phyloP scores from a whole-genome alignment of 2,329 filamentous ascomycete species.

The Fusarium begoniae region DNA sequence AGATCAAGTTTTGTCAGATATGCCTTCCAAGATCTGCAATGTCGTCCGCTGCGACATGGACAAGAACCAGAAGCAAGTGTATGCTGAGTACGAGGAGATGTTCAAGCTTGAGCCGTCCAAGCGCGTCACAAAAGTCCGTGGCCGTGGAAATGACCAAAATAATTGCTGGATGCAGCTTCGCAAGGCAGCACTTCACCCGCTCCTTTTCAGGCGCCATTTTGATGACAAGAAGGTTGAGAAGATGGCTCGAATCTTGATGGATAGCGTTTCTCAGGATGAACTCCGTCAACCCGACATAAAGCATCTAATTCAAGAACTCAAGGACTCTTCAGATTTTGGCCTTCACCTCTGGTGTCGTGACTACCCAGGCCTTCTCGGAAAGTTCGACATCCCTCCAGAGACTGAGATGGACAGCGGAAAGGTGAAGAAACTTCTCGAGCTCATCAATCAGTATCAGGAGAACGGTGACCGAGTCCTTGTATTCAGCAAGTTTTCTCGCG shows the following conservation, averaged over 20 bases:
- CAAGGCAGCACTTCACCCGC: constrained; percentile 90
- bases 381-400: constrained; percentile 62
- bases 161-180: constrained; percentile 90
- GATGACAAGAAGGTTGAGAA: constrained; percentile 76
- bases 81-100: constrained; percentile 70
- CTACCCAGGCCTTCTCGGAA: constrained; percentile 60
- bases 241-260: constrained; percentile 81
- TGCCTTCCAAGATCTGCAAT: constrained; percentile 81
- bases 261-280: constrained; percentile 67
- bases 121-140: constrained; percentile 58
- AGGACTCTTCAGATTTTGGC: constrained; percentile 69
- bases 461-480: constrained; percentile 89
- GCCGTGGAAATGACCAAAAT: constrained; percentile 63
- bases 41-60: constrained; percentile 87
- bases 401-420: constrained; percentile 78
- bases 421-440: constrained; percentile 78
- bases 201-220: constrained; percentile 86
- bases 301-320: constrained; percentile 65
- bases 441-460: constrained; percentile 76
- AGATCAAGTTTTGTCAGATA: constrained; percentile 84
- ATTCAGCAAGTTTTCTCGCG: constrained; percentile 92
- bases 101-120: constrained; percentile 70
- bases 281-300: constrained; percentile 61
- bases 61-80: constrained; percentile 75
- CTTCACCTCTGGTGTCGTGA: constrained; percentile 73